Conservation (phyloP, 2,329 filamentous ascomycete species). For the Fonsecaea multimorphosa region DNA sequence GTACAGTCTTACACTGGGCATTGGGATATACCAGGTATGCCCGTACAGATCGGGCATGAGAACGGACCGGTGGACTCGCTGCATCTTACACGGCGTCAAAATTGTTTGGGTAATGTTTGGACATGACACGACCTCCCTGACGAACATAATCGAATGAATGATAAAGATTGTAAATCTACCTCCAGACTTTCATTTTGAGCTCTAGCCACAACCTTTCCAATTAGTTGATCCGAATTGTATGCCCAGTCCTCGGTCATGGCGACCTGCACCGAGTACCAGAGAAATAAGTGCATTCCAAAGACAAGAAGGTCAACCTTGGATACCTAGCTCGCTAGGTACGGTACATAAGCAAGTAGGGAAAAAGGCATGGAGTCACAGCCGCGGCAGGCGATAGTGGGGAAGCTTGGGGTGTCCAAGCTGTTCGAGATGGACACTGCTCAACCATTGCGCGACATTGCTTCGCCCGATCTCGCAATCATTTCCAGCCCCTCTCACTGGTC, state of each 20-base stretch:
- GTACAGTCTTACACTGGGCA: constrained; percentile 1
- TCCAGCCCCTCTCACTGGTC: constrained; percentile 16
- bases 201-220: neutral
- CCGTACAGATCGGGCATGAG: constrained; percentile 5
- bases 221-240: neutral
- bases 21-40: constrained; percentile 8
- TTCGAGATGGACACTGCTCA: neutral
- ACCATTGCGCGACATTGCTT: too few relatives aligned
- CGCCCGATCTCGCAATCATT: constrained; percentile 22
- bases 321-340: too few relatives aligned
- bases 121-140: constrained; percentile 13
- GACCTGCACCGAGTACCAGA: too few relatives aligned
- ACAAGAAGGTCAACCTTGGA: too few relatives aligned
- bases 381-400: too few relatives aligned
- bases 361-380: too few relatives aligned
- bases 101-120: neutral
- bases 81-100: constrained; percentile 23
- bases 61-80: constrained; percentile 4
- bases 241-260: too few relatives aligned
- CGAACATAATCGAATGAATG: constrained; percentile 6
- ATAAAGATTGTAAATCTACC: neutral
- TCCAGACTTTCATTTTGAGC: neutral
- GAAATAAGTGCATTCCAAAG: too few relatives aligned
- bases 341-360: too few relatives aligned
- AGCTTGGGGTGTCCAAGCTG: too few relatives aligned